Conservation (phyloP, 2,329 filamentous ascomycete species). For the Penicillium polonicum region DNA sequence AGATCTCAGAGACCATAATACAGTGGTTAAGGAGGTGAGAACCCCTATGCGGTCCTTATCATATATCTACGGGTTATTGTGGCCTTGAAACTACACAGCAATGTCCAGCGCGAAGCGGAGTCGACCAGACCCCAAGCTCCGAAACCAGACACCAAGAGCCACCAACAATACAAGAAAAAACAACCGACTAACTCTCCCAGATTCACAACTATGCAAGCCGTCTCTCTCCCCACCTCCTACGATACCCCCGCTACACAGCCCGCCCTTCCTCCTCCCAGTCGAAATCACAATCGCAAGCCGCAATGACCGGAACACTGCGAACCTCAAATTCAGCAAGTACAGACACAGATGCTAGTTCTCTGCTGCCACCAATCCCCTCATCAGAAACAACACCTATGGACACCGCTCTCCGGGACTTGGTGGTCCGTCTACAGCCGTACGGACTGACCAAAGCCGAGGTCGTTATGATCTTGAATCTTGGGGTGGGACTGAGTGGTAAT, state of each 20-base stretch:
- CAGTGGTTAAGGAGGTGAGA: constrained; percentile 47
- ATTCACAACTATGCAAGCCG: constrained; percentile 45
- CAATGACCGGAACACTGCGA: constrained; percentile 24
- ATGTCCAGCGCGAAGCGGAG: background rate
- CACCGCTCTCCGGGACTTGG: constrained; percentile 37
- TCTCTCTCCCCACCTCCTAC: constrained; percentile 41
- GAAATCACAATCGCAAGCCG: constrained; percentile 21
- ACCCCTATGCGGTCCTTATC: accelerated
- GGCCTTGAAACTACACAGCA: no score
- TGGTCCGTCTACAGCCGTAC: constrained; percentile 40
- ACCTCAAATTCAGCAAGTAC: constrained; percentile 9
- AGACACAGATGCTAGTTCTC: constrained; percentile 6
- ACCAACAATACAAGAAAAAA: background rate
- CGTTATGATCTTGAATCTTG: constrained; percentile 48
- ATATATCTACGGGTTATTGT: no score
- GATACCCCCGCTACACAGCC: constrained; percentile 36
- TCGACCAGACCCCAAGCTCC: background rate
- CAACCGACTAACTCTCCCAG: constrained; percentile 19
- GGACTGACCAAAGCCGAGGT: constrained; percentile 49
- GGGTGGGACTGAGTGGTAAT: constrained; percentile 34
- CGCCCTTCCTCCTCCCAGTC: constrained; percentile 22
- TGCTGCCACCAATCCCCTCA: constrained; percentile 12
- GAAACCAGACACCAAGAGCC: background rate
- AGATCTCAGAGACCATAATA: constrained; percentile 47
- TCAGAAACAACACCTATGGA: constrained; percentile 37